Conservation (phyloP, 306 rosid species). For the Rosa rugosa region DNA sequence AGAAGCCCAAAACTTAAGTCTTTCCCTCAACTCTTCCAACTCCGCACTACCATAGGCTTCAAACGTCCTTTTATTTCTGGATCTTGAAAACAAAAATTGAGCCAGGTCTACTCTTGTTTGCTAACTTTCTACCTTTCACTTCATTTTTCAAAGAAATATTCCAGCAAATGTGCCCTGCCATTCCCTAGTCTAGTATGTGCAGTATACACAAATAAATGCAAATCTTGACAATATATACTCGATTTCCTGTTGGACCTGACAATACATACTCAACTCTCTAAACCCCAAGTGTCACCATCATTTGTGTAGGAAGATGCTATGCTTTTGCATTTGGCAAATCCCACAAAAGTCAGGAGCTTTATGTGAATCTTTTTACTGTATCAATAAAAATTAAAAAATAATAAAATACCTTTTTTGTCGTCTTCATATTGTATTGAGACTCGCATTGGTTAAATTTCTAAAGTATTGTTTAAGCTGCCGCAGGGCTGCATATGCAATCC, state of each 20-base stretch:
- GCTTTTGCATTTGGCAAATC: neutral
- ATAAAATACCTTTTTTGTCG: neutral
- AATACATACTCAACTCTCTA: neutral
- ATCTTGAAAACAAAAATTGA: no score
- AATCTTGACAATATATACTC: neutral
- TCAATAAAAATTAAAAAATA: no score
- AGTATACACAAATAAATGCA: neutral
- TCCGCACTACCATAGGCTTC: no score
- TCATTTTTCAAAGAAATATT: neutral
- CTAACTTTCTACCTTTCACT: no score
- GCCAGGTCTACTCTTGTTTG: no score
- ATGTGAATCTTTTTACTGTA: neutral
- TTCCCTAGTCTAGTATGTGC: neutral
- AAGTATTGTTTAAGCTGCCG: neutral
- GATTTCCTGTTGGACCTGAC: no score
- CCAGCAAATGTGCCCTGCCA: neutral
- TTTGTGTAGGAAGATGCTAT: no score
- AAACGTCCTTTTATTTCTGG: no score
- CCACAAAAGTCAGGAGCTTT: neutral
- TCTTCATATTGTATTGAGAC: neutral
- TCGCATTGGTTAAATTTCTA: neutral
- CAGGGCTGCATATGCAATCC: neutral
- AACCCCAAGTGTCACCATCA: no score
- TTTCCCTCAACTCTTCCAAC: no score
- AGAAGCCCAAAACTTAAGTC: no score